phyloP scores from a whole-genome alignment of 129 eudicot genomes.

The Gnaphalium uliginosum region DNA sequence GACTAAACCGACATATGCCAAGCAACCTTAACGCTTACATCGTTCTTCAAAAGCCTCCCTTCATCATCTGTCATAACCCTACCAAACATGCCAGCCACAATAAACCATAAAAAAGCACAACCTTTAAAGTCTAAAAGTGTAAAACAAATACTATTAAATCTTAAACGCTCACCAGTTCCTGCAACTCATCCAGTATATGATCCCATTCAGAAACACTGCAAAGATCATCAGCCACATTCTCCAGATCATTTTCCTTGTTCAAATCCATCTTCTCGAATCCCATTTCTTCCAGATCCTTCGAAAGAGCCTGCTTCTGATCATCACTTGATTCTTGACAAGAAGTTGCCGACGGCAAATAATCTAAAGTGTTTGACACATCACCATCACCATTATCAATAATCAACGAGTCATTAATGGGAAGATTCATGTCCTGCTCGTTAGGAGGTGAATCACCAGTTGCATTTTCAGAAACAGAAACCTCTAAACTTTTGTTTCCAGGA shows the following conservation, averaged over 20 bases:
- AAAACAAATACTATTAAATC: not conserved
- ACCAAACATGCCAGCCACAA: not conserved
- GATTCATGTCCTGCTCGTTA: constrained; percentile 52
- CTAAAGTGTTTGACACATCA: not conserved
- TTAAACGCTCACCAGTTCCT: too few relatives aligned
- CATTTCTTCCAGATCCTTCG: constrained; percentile 68
- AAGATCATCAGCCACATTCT: constrained; percentile 64
- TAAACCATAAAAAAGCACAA: not conserved
- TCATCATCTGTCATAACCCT: constrained; percentile 76
- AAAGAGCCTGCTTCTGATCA: constrained; percentile 50
- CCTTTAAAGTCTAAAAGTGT: not conserved
- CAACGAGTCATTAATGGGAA: constrained; percentile 68
- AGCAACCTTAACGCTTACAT: constrained; percentile 71
- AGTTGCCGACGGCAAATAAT: constrained; percentile 17
- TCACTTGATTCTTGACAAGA: constrained; percentile 28
- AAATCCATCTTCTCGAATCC: constrained; percentile 63
- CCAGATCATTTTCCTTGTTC: constrained; percentile 61
- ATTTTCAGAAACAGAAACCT: constrained; percentile 24
- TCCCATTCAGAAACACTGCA: constrained; percentile 67
- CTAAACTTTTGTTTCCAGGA: constrained; percentile 26
- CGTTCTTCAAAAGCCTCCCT: constrained; percentile 71
- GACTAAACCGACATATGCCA: constrained; percentile 15
- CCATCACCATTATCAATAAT: constrained; percentile 42
- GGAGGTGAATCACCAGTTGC: constrained; percentile 26
- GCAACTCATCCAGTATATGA: too few relatives aligned